These are phyloP conservation scores for Prunella vulgaris DNA, from an alignment of 257 asterid species.

Conservation along the genomic window DNA sequence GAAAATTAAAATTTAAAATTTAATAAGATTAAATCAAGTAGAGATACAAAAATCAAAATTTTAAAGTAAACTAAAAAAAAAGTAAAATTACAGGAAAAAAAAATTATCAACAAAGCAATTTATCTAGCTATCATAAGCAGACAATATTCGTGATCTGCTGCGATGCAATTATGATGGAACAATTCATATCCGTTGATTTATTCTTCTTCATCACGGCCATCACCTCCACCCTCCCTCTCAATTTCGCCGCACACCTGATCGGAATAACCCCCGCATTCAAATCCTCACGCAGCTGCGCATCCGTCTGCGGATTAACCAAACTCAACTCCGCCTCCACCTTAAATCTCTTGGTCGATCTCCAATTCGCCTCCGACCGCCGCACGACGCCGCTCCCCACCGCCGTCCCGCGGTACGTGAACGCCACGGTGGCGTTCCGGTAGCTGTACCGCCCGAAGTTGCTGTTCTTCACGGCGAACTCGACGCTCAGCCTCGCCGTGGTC, in stretches of 20 bases:
- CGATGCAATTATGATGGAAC: slow-evolving; percentile 26
- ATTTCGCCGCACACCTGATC: slow-evolving; percentile 21
- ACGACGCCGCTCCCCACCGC: slow-evolving; percentile 31
- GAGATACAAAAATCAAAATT: too few species aligned
- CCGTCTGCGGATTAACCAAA: neutral
- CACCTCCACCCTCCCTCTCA: slow-evolving; percentile 41
- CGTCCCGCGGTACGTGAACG: slow-evolving; percentile 24
- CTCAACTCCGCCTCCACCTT: slow-evolving; percentile 20
- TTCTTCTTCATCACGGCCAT: slow-evolving; percentile 37
- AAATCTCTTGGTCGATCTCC: slow-evolving; percentile 27
- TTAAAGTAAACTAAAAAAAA: too few species aligned
- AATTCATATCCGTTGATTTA: slow-evolving; percentile 33
- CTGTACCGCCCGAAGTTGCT: slow-evolving; percentile 39
- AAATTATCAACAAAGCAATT: too few species aligned
- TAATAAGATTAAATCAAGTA: too few species aligned
- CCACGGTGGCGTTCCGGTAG: slow-evolving; percentile 23
- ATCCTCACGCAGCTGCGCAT: slow-evolving; percentile 13
- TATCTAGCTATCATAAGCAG: slow-evolving; percentile 20
- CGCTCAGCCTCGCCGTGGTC: slow-evolving; percentile 18
- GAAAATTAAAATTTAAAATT: too few species aligned
- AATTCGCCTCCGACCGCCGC: slow-evolving; percentile 11
- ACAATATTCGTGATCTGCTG: slow-evolving; percentile 10
- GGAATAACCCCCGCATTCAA: slow-evolving; percentile 25
- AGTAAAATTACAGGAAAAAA: too few species aligned
- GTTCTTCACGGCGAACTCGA: slow-evolving; percentile 36